Base-by-base conservation (phyloP, 345 rosid genomes). In the Sonneratia alba region DNA sequence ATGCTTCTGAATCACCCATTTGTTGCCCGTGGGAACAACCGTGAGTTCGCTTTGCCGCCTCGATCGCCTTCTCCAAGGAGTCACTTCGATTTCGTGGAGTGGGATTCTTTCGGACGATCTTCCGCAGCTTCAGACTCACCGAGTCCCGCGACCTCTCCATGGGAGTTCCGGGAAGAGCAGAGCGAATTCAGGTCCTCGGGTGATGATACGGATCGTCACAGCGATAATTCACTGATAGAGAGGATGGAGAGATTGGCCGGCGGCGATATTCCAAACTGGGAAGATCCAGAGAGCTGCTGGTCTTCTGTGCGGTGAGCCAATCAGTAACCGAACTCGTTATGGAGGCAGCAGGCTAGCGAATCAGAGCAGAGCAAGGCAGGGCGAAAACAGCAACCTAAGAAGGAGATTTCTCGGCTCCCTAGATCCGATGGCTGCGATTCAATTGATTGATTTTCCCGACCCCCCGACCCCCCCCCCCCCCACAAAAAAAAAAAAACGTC, bases 1-100 rank as follows among this genome's bases (percentile, higher is more conserved):
- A 89, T 88, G 97, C 90, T 93, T 66, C 48, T 89, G 78, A 67
- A 74, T 22, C 96, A 91, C 48, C 96, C 94, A 15, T 93, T 91
- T 45, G 71, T 89, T 8, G 74, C 78, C 70, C 0, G 40, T 40
- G 36, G 1, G 2, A 34, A 14, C 24, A 40, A 22, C 49, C n/a
- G 49, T 13, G 11, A 43, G 21, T 10, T 43, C 37, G 70, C 22
- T 7, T n/a, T 0, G 48, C 49, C 49, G 51, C 12, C 36, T 6
- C 38, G 4, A 4, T 38, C 36, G 14, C 56, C 22, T 10, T 75
- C 78, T 66, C 78, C 78, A 36, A 64, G 70, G 6, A 70, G 73
- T 4, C 78, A 65, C 73, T 75, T 70, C 55, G 78, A 70, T 32
- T 70, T 75, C 59, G 21, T 3, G 1, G 47, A 19, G 8, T 71